Evolutionary conservation across 2,329 filamentous ascomycete species (phyloP), one percentile per base, ranked within the genome.

Genomic region (Colletotrichum eleusines): DNA sequence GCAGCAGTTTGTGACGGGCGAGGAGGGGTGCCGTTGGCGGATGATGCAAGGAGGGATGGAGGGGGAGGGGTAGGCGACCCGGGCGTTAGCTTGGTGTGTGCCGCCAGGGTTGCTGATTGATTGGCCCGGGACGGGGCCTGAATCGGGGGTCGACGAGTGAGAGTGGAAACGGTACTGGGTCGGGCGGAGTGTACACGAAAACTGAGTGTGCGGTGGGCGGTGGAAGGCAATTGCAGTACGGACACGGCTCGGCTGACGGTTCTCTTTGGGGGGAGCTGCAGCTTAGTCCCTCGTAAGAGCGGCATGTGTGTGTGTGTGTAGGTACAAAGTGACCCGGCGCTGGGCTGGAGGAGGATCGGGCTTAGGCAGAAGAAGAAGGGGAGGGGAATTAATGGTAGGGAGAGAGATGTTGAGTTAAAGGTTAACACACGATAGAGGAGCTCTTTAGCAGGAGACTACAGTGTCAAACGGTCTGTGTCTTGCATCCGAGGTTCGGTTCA

Each of bases 41-140:
- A 72, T 74, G 73, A 74, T 74, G 73, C 71, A 74, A 74, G 71
- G 69, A 74, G 71, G 69, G 75, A 77, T 74, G 74, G 76, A 78
- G 77, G 77, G 75, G 77, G 78, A 77, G 77, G 77, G 76, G 76
- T 76, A 73, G 55, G 51, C 67, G 67, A 66, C 72, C 69, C 67
- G 69, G 74, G 59, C 40, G 69, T 63, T 66, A 71, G 66, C 66
- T 73, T 73, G 67, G 60, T 76, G 73, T 73, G 74, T 73, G 73
- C 76, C 75, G 75, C 75, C 75, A 75, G 73, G 70, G 75, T 74
- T 75, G 63, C 71, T 61, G 74, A 74, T 67, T 79, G 77, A 79
- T 79, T 79, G 78, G 78, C 72, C 72, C 73, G 72, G 42, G 59
- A 60, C 53, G 59, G 73, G 71, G 63, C 71, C 72, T 72, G 72